Evolutionary conservation across 371 early-diverging fungal genomes (phyloP).

Genomic region (Lichtheimia ornata): DNA sequence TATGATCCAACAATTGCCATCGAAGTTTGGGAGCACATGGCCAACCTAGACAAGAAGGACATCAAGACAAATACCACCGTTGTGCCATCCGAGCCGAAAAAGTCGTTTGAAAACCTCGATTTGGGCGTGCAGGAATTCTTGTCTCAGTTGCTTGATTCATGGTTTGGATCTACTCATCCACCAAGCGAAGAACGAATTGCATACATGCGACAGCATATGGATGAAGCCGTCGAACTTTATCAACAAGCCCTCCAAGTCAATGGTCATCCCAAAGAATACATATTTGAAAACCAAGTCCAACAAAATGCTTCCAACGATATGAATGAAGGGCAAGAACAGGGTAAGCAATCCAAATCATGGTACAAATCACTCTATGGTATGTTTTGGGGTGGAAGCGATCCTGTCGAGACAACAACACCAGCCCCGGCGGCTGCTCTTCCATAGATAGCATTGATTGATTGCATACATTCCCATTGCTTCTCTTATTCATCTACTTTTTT

Average conservation of each 20-base stretch:
- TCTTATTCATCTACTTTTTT: no score
- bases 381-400: no score
- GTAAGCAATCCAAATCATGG: no score
- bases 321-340: no score
- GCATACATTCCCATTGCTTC: no score
- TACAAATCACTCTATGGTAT: no score
- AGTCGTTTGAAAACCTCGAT: constrained; percentile 19
- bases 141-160: constrained; percentile 25
- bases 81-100: constrained; percentile 10
- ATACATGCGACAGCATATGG: constrained; percentile 48
- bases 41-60: neutral
- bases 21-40: constrained; percentile 30
- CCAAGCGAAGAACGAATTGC: constrained; percentile 44
- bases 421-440: no score
- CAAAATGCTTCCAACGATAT: no score
- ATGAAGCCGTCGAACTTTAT: constrained; percentile 38
- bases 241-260: constrained; percentile 36
- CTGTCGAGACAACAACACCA: no score
- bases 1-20: constrained; percentile 55
- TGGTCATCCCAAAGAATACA: constrained; percentile 24
- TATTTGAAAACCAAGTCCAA: no score
- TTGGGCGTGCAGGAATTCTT: constrained; percentile 25
- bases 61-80: constrained; percentile 9
- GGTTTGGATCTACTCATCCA: constrained; percentile 56
- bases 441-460: no score